Evolutionary conservation across 192 early-diverging fungal species (phyloP), one percentile per base, ranked within the genome.

Genomic region (Podila verticillata): DNA sequence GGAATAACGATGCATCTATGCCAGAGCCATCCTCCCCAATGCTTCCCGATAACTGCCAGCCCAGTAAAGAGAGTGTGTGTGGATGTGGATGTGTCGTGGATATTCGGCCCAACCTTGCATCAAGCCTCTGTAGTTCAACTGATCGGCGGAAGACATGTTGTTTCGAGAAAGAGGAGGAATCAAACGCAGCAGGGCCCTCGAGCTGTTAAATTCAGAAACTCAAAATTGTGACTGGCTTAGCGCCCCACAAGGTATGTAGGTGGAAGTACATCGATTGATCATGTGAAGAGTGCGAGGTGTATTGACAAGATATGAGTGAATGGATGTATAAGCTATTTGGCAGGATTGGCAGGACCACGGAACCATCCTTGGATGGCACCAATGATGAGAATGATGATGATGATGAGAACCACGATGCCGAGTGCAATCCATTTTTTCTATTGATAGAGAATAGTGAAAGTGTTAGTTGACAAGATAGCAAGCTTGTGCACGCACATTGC

Each of bases 361-460:
- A 75, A 75, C 74, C 74, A 75, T 17, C 74, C 74, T 60, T 75
- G 66, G 5, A 47, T 48, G 2, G 74, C 74, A 57, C 74, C 74
- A 57, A 65, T 60, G 48, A 75, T 69, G 20, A 75, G 66, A 54
- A 80, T 68, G 49, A 80, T 59, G 24, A 64, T 60, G 22, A 72
- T 58, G 56, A 80, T 54, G 8, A 80, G 19, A 2, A 72, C 61
- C 2, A 72, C 58, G 49, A 80, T 57, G 15, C 66, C 77, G 0
- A 80, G 31, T 39, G 19, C 35, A 47, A 80, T 68, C 77, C 77
- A 80, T 49, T 72, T 80, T 51, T 63, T 63, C 77, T 80, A 68
- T 32, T 60, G 39, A 44, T 44, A 44, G 17, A 44, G n/a, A 2
- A 15, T 44, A 44, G 39, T 15, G 3, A 0, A 44, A 4, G 39